Percentiles rank a stretch among this genome's conserved stretches.
These are phyloP conservation scores for Brassica nigra DNA, from an alignment of 345 rosid species.

Conservation along the genomic window DNA sequence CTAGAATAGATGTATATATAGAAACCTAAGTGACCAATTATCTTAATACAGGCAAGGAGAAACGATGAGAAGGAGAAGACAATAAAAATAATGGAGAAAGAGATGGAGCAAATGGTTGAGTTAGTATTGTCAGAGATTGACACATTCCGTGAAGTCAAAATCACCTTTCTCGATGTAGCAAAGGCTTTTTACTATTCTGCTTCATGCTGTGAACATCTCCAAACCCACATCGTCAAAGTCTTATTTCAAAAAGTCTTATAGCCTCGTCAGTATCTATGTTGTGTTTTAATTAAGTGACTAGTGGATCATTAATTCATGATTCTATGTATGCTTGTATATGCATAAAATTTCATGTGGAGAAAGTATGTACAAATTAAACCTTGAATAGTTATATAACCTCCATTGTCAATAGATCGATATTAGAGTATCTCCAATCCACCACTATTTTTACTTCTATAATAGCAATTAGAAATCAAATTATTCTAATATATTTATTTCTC, in stretches of 20 bases:
- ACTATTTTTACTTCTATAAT: too few species aligned
- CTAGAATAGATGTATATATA: background rate
- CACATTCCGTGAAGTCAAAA: conserved; percentile 45
- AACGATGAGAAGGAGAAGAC: conserved; percentile 34
- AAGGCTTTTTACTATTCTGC: conserved; percentile 69
- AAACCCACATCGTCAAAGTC: conserved; percentile 66
- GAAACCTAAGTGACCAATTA: background rate
- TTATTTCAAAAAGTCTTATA: conserved; percentile 59
- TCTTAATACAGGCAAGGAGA: conserved; percentile 28
- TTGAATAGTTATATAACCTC: background rate
- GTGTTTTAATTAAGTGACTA: background rate
- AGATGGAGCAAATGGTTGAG: conserved; percentile 70
- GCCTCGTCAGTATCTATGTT: background rate
- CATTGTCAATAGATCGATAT: background rate
- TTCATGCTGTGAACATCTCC: conserved; percentile 52
- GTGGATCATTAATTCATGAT: background rate
- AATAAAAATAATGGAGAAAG: conserved; percentile 43
- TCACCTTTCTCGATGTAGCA: conserved; percentile 60
- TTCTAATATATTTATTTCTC: too few species aligned
- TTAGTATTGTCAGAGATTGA: conserved; percentile 42
- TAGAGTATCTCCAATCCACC: too few species aligned
- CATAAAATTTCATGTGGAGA: background rate
- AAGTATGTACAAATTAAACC: background rate
- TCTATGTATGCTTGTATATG: background rate
- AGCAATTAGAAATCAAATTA: too few species aligned